Evolutionary conservation across 805 yeast genomes (phyloP), one percentile per base, ranked within the genome.

Genomic region (Saccharomycopsis lassenensis): DNA sequence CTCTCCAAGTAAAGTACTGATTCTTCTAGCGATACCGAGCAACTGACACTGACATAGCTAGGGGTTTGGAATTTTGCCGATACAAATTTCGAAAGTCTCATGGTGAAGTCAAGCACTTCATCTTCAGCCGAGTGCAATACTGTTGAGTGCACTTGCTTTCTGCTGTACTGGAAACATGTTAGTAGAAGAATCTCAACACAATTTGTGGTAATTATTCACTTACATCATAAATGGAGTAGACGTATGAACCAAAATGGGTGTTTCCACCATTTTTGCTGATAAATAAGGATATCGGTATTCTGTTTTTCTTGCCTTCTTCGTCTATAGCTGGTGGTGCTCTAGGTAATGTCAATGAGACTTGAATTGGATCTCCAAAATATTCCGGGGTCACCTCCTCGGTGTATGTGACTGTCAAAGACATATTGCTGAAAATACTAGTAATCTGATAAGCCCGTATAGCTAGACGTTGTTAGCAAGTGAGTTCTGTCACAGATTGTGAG

Each of bases 41-140:
- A 74, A 42, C 62, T 63, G 5, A 67, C 40, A 41, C 63, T 58
- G 3, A 67, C 68, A 45, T 70, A 70, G 12, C 63, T 51, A 2
- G 75, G 75, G 10, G 51, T 46, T 2, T 48, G 46, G 37, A 57
- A 66, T 39, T 59, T 65, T 40, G 58, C 59, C 4, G 62, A 52
- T 0, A 68, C 44, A n/a, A 65, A 44, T 10, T 51, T 55, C 1
- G 71, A 65, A 6, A 70, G 41, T 41, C 66, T 59, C 22, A 57
- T 59, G 0, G 71, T 54, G 26, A 66, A 44, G 36, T 70, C 76
- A 17, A 67, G 52, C 19, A 61, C 39, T 0, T 49, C 46, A 28
- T 63, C 68, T 19, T 57, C 55, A 1, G 69, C 49, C 35, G 62
- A 60, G 37, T 66, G 64, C 20, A 69, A 50, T 15, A 67, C 50